Evolutionary conservation across 148 eudicot genomes (phyloP).

Genomic region (Salicornia ramosissima): DNA sequence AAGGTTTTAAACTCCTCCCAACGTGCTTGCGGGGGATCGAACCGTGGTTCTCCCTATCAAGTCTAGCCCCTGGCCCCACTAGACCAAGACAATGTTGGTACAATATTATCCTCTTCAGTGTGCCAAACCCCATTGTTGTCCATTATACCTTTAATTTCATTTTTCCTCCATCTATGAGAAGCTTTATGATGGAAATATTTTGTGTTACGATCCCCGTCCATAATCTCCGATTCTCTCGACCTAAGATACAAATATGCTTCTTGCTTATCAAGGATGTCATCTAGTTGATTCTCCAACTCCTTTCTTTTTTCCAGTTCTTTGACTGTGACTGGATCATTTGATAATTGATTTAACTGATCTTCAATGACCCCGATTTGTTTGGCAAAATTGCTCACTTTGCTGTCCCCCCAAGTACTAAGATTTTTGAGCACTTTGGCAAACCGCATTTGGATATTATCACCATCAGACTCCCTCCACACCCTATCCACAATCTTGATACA

Average conservation of each 20-base stretch:
- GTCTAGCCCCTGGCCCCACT: too few relatives aligned
- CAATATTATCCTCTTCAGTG: background rate
- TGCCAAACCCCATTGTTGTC: background rate
- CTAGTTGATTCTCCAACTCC: too few relatives aligned
- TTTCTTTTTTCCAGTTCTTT: background rate
- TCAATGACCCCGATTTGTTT: background rate
- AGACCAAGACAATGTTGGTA: too few relatives aligned
- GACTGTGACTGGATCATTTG: too few relatives aligned
- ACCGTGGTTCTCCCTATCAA: too few relatives aligned
- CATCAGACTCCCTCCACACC: too few relatives aligned
- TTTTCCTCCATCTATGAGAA: background rate
- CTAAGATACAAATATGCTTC: background rate
- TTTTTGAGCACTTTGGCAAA: background rate
- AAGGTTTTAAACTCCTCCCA: too few relatives aligned
- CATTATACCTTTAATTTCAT: too few relatives aligned
- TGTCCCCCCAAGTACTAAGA: background rate
- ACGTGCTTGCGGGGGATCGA: too few relatives aligned
- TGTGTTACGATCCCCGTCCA: background rate
- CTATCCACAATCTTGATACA: too few relatives aligned
- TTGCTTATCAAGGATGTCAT: background rate
- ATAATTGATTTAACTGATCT: too few relatives aligned
- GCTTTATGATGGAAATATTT: too few relatives aligned
- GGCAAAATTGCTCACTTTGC: background rate
- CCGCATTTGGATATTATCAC: background rate
- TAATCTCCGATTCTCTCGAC: background rate